phyloP scores from a whole-genome alignment of 768 basidiomycete species.

The Paxillus rubicundulus region DNA sequence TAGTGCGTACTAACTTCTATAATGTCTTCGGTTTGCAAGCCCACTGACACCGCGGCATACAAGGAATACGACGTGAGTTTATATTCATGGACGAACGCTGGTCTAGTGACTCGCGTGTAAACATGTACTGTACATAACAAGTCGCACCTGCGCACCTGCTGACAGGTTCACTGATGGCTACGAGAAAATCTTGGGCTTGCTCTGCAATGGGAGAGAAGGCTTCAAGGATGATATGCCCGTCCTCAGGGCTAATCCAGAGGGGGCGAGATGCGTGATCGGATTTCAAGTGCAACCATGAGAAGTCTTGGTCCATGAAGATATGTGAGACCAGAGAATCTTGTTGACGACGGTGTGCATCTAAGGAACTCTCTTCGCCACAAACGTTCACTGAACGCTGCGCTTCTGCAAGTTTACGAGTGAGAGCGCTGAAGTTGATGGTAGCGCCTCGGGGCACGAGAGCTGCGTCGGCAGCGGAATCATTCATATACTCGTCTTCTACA shows the following conservation, averaged over 20 bases:
- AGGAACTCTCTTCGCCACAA: conserved; percentile 44
- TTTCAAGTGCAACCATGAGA: conserved; percentile 84
- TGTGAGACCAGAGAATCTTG: conserved; percentile 77
- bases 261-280: conserved; percentile 89
- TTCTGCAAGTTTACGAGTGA: conserved; percentile 76
- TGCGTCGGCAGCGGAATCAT: conserved; percentile 32
- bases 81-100: conserved; percentile 98
- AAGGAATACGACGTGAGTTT: conserved; percentile 97
- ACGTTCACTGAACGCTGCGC: conserved; percentile 45
- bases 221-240: conserved; percentile 92
- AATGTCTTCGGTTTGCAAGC: conserved; percentile 95
- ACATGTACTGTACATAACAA: conserved; percentile 28
- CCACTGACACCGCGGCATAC: conserved; percentile 98
- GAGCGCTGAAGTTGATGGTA: conserved; percentile 85
- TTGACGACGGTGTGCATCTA: conserved; percentile 66
- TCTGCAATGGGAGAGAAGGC: conserved; percentile 97
- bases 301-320: conserved; percentile 83
- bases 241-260: conserved; percentile 93
- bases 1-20: conserved; percentile 72
- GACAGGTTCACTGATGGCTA: conserved; percentile 97
- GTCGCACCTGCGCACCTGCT: conserved; percentile 70
- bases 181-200: conserved; percentile 97
- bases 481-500: conserved; percentile 52
- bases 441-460: conserved; percentile 62
- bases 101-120: conserved; percentile 48